phyloP scores from a whole-genome alignment of 495 filamentous ascomycete species.

The Amphirosellinia nigrospora region DNA sequence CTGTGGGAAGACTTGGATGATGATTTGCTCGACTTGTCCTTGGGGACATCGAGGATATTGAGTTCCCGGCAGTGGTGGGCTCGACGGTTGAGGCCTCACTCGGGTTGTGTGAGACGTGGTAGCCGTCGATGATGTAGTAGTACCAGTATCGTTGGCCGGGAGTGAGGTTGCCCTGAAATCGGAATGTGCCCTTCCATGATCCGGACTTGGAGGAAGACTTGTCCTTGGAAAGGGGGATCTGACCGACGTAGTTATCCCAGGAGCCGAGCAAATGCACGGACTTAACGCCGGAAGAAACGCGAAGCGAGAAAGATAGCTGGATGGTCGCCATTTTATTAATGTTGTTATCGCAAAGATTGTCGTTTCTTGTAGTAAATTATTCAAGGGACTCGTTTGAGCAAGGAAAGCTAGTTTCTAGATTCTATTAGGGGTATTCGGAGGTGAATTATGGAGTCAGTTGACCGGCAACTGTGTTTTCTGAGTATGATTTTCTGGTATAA shows the following conservation, averaged over 20 bases:
- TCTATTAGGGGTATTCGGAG: conserved; percentile 49
- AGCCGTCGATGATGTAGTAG: conserved; percentile 99
- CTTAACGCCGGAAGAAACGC: conserved; percentile 95
- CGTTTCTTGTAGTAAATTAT: conserved; percentile 40
- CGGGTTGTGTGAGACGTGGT: conserved; percentile 98
- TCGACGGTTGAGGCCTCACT: conserved; percentile 87
- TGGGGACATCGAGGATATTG: conserved; percentile 71
- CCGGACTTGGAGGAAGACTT: conserved; percentile 76
- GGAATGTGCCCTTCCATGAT: conserved; percentile 93
- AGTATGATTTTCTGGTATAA: conserved; percentile 48
- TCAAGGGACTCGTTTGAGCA: conserved; percentile 57
- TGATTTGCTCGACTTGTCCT: conserved; percentile 52
- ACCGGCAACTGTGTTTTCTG: conserved; percentile 51
- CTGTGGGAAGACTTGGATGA: conserved; percentile 56
- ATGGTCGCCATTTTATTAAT: conserved; percentile 76
- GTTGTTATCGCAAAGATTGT: conserved; percentile 50
- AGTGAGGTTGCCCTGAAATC: conserved; percentile 88
- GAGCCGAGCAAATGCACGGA: conserved; percentile 97
- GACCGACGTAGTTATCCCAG: conserved; percentile 96
- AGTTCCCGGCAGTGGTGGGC: conserved; percentile 94
- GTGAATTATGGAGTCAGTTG: conserved; percentile 50
- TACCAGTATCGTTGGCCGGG: conserved; percentile 96
- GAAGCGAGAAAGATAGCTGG: conserved; percentile 87
- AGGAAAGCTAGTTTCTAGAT: conserved; percentile 58
- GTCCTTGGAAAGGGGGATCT: conserved; percentile 90